Evolutionary conservation across 176 grass and related monocot species (phyloP).

Genomic region (Alloteropsis semialata): DNA sequence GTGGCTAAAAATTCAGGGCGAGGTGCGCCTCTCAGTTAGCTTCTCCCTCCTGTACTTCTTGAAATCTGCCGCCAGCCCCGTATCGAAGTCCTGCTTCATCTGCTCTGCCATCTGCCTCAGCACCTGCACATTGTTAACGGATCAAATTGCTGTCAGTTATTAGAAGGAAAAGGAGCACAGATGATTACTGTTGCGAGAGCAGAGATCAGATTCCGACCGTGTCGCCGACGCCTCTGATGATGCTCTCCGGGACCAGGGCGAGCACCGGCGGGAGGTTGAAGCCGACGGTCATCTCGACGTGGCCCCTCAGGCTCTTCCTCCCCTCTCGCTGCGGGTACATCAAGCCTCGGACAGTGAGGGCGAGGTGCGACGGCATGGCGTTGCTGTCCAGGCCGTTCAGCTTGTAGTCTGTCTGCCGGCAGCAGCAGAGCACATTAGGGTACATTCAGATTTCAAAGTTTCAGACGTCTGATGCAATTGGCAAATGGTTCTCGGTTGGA

Average conservation of each 20-base stretch:
- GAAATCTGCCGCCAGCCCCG: constrained; percentile 59
- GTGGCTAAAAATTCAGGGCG: constrained; percentile 2
- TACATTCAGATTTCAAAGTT: not conserved
- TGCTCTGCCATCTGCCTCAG: constrained; percentile 64
- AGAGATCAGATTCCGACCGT: constrained; percentile 29
- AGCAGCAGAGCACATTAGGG: not conserved
- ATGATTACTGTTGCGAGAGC: not conserved
- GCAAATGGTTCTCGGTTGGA: not conserved
- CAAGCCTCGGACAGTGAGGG: constrained; percentile 56
- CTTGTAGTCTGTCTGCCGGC: constrained; percentile 69
- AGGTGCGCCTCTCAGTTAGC: constrained; percentile 33
- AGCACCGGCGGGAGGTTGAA: constrained; percentile 79
- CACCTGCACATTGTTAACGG: constrained; percentile 31
- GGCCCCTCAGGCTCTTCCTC: constrained; percentile 44
- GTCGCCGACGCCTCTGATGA: constrained; percentile 79
- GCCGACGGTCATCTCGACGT: constrained; percentile 73
- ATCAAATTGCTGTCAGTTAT: not conserved
- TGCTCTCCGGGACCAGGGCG: constrained; percentile 56
- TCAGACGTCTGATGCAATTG: not conserved
- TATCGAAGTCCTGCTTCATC: constrained; percentile 76
- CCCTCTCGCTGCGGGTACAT: constrained; percentile 76
- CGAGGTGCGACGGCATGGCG: constrained; percentile 61
- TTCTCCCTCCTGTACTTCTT: constrained; percentile 62
- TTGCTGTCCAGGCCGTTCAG: constrained; percentile 60
- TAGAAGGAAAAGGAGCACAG: not conserved